Conservation (phyloP, 305 asterid species). For the Fraxinus floribunda region DNA sequence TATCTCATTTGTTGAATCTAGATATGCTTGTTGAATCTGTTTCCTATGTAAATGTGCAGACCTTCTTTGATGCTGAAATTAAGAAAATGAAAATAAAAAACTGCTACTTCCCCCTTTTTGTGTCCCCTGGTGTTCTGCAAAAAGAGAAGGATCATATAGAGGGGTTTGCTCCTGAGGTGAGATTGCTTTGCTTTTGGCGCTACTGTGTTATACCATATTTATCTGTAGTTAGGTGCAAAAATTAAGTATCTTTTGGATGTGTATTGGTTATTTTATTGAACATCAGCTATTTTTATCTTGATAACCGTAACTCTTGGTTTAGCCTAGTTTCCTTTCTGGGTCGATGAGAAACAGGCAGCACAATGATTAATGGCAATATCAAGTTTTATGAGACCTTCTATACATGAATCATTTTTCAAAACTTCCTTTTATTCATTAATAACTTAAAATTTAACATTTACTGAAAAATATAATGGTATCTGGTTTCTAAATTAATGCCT, state of each 20-base stretch:
- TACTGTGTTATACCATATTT: not conserved
- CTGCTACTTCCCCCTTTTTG: slow-evolving; percentile 90
- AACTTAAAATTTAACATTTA: not conserved
- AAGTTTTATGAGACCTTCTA: not conserved
- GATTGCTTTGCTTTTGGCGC: slow-evolving; percentile 27
- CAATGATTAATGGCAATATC: not conserved
- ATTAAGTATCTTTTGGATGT: not conserved
- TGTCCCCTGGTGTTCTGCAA: slow-evolving; percentile 68
- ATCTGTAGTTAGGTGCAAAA: not conserved
- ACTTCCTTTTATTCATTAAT: not conserved
- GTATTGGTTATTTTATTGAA: slow-evolving; percentile 1
- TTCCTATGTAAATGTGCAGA: slow-evolving; percentile 39
- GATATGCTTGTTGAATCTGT: slow-evolving; percentile 1
- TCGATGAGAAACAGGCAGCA: not conserved
- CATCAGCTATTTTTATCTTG: not conserved
- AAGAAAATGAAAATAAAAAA: slow-evolving; percentile 93
- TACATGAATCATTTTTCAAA: not conserved
- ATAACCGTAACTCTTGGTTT: slow-evolving; percentile 5
- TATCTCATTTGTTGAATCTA: slow-evolving; percentile 5
- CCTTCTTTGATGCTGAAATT: slow-evolving; percentile 83
- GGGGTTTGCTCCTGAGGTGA: slow-evolving; percentile 98
- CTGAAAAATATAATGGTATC: not conserved
- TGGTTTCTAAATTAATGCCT: not conserved
- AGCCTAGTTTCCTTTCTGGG: not conserved
- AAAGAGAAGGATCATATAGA: slow-evolving; percentile 95